Evolutionary conservation across 2,329 filamentous ascomycete species (phyloP), one percentile per base, ranked within the genome.

Genomic region (Fusarium torreyae): DNA sequence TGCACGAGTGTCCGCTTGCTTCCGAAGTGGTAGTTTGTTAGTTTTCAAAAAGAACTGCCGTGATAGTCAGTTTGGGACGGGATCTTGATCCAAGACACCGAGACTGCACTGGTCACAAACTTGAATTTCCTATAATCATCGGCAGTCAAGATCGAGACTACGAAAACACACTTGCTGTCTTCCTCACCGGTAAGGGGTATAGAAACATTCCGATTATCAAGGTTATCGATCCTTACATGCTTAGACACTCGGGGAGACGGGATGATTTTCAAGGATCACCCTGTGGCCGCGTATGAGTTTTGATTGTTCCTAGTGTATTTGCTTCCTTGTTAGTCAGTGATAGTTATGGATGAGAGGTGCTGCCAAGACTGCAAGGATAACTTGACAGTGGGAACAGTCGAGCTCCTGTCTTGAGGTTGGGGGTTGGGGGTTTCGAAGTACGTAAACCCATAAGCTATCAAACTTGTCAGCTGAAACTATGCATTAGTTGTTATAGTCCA

Each of bases 391-490:
- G 22, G 15, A 38, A 33, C 22, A 13, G 24, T 24, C 26, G 22
- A 39, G 36, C 17, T 10, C 28, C 28, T 33, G 39, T 28, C 40
- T 44, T 48, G 17, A 33, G 20, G 8, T 38, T 57, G 26, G 11
- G 6, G 20, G 28, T 26, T 44, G 34, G 53, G 11, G 24, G 40
- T 26, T 44, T 42, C 26, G 24, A 43, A 17, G 17, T n/a, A n/a
- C 36, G 39, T 40, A 22, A 42, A 31, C 34, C 34, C 45, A 36
- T n/a, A 28, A 31, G 34, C 40, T 66, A 57, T 49, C 26, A 59
- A 44, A 22, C 40, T 53, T 49, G 34, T 24, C 49, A 39, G 26
- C n/a, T 24, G n/a, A 26, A 28, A n/a, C 8, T 20, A 20, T 54
- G 38, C 36, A 48, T 33, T 26, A 40, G 36, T 34, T 60, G 13